Evolutionary conservation across 345 rosid species (phyloP).

Genomic region (Eucalyptus sp.): DNA sequence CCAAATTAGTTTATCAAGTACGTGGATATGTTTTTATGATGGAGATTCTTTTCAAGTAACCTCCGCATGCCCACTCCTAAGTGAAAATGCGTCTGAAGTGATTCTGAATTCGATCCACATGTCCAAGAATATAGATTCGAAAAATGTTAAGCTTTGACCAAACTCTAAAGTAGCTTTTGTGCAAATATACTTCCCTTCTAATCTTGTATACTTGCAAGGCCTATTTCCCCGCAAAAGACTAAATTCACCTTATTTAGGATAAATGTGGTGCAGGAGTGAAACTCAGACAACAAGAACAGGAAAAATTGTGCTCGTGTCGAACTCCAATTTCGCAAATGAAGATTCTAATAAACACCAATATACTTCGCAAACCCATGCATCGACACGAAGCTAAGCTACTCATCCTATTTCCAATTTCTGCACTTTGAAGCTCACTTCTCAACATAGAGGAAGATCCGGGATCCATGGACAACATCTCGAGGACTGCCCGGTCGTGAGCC

Average conservation of each 20-base stretch:
- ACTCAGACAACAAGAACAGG: not conserved
- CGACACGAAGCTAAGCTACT: not conserved
- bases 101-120: not conserved
- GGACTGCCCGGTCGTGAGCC: conserved; percentile 55
- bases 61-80: not conserved
- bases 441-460: conserved; percentile 48
- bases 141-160: not conserved
- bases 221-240: not conserved
- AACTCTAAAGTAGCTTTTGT: not conserved
- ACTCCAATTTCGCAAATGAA: not conserved
- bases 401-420: not conserved
- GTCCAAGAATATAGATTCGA: not conserved
- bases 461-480: conserved; percentile 76
- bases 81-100: not conserved
- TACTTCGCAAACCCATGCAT: not conserved
- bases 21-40: not conserved
- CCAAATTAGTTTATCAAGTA: not conserved
- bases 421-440: not conserved
- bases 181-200: not conserved
- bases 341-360: not conserved
- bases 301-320: not conserved
- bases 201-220: not conserved
- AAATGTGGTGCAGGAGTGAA: not conserved
- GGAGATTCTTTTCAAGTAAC: not conserved
- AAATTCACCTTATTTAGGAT: not conserved